Conservation (phyloP, 345 rosid species). For the Brassica nigra region DNA sequence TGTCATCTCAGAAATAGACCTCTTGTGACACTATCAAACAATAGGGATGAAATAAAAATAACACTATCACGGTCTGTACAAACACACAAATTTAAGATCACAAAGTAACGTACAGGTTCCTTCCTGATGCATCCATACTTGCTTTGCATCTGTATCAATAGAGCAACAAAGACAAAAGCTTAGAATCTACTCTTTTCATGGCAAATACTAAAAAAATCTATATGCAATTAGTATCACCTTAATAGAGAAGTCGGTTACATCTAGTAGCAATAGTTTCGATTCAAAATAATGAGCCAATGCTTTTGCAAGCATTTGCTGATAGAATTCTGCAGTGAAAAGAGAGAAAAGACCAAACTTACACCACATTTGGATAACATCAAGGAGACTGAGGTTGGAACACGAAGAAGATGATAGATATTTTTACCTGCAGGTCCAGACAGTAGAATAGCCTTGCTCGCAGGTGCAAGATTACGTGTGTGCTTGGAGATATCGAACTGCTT, state of each 20-base stretch:
- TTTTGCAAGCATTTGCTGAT: slow-evolving; percentile 94
- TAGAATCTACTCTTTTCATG: slow-evolving; percentile 2
- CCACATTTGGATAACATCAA: not conserved
- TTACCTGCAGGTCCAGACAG: slow-evolving; percentile 93
- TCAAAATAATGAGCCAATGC: slow-evolving; percentile 82
- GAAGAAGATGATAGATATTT: slow-evolving; percentile 20
- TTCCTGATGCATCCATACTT: slow-evolving; percentile 76
- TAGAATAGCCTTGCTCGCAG: slow-evolving; percentile 86
- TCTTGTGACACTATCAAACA: slow-evolving; percentile 59
- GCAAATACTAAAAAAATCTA: not conserved
- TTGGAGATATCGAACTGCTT: slow-evolving; percentile 80
- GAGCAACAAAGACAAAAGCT: slow-evolving; percentile 6
- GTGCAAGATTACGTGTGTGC: slow-evolving; percentile 91
- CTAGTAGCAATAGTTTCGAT: slow-evolving; percentile 81
- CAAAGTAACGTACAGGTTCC: slow-evolving; percentile 60
- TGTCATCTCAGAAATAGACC: slow-evolving; percentile 77
- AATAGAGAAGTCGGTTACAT: slow-evolving; percentile 72
- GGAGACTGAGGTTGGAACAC: not conserved
- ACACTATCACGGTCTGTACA: slow-evolving; percentile 3
- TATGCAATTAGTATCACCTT: slow-evolving; percentile 52
- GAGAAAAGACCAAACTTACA: not conserved
- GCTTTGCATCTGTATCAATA: slow-evolving; percentile 70
- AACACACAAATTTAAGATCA: slow-evolving; percentile 3
- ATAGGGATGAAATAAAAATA: slow-evolving; percentile 11
- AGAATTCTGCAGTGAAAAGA: slow-evolving; percentile 59